Percentiles rank a stretch among this genome's conserved stretches.
Conservation (phyloP, 1,139 yeast genomes). For the Kodamaea arcana region DNA sequence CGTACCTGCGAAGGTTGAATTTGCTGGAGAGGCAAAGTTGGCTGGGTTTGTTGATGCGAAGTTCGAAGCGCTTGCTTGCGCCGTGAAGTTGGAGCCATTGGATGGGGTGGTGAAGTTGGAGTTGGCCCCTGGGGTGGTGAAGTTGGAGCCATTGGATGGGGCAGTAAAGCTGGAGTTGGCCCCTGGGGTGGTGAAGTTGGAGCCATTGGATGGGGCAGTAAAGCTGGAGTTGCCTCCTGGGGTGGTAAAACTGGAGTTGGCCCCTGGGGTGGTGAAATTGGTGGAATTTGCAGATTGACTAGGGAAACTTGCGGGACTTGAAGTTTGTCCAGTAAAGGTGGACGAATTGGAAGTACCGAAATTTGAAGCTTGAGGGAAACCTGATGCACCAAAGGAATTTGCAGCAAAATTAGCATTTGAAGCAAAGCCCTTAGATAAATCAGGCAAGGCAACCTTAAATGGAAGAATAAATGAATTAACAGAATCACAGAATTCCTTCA, state of each 20-base stretch:
- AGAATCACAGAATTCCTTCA: slow-evolving; percentile 42
- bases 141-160: not conserved
- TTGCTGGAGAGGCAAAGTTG: not conserved
- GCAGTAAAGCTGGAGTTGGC: not conserved
- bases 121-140: not conserved
- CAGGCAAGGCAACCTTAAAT: not conserved
- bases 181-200: not conserved
- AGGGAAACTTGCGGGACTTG: no score
- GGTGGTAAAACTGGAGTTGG: not conserved
- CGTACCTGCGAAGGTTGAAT: not conserved
- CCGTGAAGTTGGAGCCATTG: not conserved
- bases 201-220: not conserved
- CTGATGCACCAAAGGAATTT: not conserved
- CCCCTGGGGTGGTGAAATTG: not conserved
- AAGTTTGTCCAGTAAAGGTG: not conserved
- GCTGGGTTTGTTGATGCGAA: not conserved
- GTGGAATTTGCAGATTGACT: not conserved
- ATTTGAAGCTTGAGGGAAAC: not conserved
- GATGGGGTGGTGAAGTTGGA: not conserved
- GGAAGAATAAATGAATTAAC: slow-evolving; percentile 56
- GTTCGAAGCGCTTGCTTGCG: not conserved
- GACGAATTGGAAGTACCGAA: not conserved
- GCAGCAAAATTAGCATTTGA: not conserved
- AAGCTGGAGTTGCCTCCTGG: not conserved
- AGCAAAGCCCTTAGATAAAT: not conserved